Evolutionary conservation across 2,329 filamentous ascomycete genomes (phyloP), one percentile per base, ranked within the genome.

Genomic region (Fusarium multiceps): DNA sequence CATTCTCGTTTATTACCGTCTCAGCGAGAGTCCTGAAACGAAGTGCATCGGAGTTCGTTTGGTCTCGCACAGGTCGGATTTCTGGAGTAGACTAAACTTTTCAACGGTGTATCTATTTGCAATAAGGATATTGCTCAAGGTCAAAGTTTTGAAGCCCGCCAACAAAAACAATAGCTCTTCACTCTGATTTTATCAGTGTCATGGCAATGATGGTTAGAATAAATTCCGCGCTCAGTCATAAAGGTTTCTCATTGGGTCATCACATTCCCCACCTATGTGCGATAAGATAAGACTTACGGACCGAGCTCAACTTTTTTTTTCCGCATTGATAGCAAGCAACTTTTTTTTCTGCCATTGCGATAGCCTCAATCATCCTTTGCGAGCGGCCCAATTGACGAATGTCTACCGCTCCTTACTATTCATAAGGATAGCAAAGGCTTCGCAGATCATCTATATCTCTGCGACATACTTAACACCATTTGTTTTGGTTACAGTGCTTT

Each of bases 261-360:
- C 7, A 6, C 7, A 1, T 21, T 7, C 42, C 28, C 60, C 60
- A 63, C 66, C 55, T 61, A 23, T 2, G 0, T 13, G 43, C 30
- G 56, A 55, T 56, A 59, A 56, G 57, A 66, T 66, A 66, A 61
- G 62, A 55, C 30, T 25, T 20, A 20, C 65, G 57, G 48, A 37
- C 32, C 34, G 20, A 32, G 28, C 28, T 75, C 72, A 61, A 58
- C 60, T 65, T 74, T 78, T 79, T 78, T 79, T 78, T 78, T 41
- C n/a, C 32, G 32, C 34, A 14, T 53, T 42, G 13, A 42, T 53
- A 47, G 62, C 23, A 47, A 47, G 62, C 23, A 62, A 62, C 45
- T 50, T 73, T 77, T 75, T 74, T 72, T 69, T 65, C 59, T 57
- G 54, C 62, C 49, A 59, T 61, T 71, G 66, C 48, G 72, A 76